Evolutionary conservation across 495 filamentous ascomycete species (phyloP), one percentile per base, ranked within the genome.

Genomic region (Tuber magnatum): DNA sequence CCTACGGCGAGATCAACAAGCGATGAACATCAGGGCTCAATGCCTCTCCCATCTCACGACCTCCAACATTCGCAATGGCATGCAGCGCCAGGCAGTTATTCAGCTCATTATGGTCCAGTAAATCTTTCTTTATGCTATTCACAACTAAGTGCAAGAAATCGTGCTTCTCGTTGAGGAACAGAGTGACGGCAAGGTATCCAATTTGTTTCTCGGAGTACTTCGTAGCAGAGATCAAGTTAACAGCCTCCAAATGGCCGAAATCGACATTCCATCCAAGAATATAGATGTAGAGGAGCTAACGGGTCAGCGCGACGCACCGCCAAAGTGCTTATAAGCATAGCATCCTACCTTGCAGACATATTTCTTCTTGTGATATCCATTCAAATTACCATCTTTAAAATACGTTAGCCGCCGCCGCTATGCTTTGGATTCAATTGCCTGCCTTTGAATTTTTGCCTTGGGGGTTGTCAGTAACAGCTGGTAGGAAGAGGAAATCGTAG

Each of bases 201-300:
- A 99, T 99, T 85, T 99, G 96, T 86, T 99, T 99, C 84, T 99
- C 96, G 8, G 95, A 98, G 85, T 97, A 99, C 83, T 98, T 98
- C 80, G 86, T 93, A 38, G 94, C 94, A 8, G 94, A 97, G 74
- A 99, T 94, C 75, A 99, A 88, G 78, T 97, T 97, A 83, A 99
- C 94, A 14, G 96, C 96, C 85, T 99, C 96, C 48, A 98, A 89
- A 83, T 99, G 96, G 38, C 96, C 96, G 83, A 99, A 99, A 83
- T 98, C 96, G 85, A 99, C 94, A 82, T 99, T 96, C 91, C 96
- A 99, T 12, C 96, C 96, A 71, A 98, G 90, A 74, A 99, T 99
- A 83, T 99, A 99, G 80, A 99, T 97, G 82, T 99, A 99, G 69
- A 99, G 88, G 78, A 99, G 88, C 90, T 92, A 78, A 65, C 18